Percentiles rank a stretch among this genome's conserved stretches.
phyloP scores from a whole-genome alignment of 768 basidiomycete genomes.

The Rhodotorula toruloides region DNA sequence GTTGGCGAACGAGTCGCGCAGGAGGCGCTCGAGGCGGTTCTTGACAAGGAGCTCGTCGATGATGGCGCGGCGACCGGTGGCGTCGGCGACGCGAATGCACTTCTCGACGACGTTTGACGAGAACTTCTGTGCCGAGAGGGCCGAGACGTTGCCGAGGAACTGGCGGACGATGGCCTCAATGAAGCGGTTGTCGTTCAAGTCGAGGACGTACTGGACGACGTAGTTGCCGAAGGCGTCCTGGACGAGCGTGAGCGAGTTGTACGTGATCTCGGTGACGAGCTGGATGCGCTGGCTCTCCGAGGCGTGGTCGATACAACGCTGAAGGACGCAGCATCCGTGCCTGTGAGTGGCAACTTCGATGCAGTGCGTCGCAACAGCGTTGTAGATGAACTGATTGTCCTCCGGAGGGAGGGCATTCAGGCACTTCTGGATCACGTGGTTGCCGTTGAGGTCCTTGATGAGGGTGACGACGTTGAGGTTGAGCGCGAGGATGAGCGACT shows the following conservation, averaged over 20 bases:
- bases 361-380: conserved; percentile 96
- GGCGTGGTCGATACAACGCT: conserved; percentile 96
- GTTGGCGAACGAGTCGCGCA: conserved; percentile 67
- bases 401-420: conserved; percentile 95
- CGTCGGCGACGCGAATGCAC: conserved; percentile 91
- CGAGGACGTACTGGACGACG: conserved; percentile 95
- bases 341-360: conserved; percentile 97
- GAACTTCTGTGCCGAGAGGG: conserved; percentile 97
- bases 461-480: conserved; percentile 96
- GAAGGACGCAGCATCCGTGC: conserved; percentile 96
- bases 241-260: conserved; percentile 92
- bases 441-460: conserved; percentile 89
- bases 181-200: conserved; percentile 96
- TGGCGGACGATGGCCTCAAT: conserved; percentile 96
- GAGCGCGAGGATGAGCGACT: conserved; percentile 91
- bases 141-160: conserved; percentile 95
- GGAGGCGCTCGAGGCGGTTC: conserved; percentile 84
- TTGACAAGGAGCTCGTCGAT: conserved; percentile 94
- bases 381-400: conserved; percentile 99
- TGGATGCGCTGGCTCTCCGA: conserved; percentile 91
- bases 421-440: conserved; percentile 98
- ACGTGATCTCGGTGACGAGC: conserved; percentile 97
- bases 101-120: conserved; percentile 76
- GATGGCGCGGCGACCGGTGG: conserved; percentile 83
- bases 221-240: conserved; percentile 92